Base-by-base conservation (phyloP, 1,139 yeast genomes). In the Pneumocystis canis region DNA sequence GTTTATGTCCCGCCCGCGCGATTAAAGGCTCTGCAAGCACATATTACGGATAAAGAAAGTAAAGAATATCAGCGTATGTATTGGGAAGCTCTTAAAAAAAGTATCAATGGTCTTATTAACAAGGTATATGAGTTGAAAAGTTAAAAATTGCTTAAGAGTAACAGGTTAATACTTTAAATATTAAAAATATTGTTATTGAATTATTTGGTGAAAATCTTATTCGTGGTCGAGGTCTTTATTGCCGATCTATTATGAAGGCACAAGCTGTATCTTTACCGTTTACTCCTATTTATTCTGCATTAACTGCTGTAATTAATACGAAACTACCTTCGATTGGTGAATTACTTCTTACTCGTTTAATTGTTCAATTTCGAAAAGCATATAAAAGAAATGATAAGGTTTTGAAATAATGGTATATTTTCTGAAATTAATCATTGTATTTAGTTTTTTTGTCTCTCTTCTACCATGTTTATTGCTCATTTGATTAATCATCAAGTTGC, bases 301-400 rank as follows among this genome's bases (percentile, higher is more conserved):
- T 89, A 58, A 78, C 81, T 0, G 79, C 84, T 5, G 77, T 85
- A 0, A 65, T 89, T 25, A 86, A 87, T 72, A 79, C 85, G 6
- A 83, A 85, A 69, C 71, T 87, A 5, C 94, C 95, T 0, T 80
- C 80, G 58, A 74, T 89, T 31, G 96, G 96, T 1, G 80, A 79
- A 64, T 71, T 85, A 3, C 67, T 87, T 47, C 72, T 79, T 0
- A 72, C 78, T 6, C 76, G 95, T 66, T 73, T 85, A 37, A 74
- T 86, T 0, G 70, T 84, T 2, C 84, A 79, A 65, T 87, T 87
- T 72, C 78, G 85, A 60, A 78, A 79, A 67, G 78, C 80, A 2
- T 85, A 77, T 71, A 75, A 78, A 66, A 71, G 77, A 30, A 79
- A 81, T 67, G 80, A 84, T 69, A 78, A 77, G 65, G 59, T 57